These are phyloP conservation scores for Fusarium sp. DNA, from an alignment of 2,329 filamentous ascomycete genomes.

Conservation along the genomic window DNA sequence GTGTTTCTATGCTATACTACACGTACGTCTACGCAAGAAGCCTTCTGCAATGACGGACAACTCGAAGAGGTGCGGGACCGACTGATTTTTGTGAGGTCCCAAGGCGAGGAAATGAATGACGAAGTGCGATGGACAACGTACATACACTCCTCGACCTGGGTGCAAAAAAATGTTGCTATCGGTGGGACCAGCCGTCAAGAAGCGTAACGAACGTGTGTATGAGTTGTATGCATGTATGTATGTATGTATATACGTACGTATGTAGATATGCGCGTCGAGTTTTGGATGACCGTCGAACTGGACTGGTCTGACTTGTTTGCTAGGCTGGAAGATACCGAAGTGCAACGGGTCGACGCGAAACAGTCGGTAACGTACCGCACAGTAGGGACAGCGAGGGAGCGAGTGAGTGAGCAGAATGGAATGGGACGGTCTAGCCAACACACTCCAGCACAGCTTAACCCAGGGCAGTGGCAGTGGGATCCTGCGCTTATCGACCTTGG, in stretches of 20 bases:
- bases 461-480: slow-evolving; percentile 41
- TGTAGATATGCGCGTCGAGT: slow-evolving; percentile 1
- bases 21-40: slow-evolving; percentile 31
- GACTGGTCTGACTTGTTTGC: slow-evolving; percentile 13
- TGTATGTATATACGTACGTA: neutral
- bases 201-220: neutral
- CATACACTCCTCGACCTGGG: slow-evolving; percentile 37
- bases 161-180: slow-evolving; percentile 15
- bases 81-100: slow-evolving; percentile 46
- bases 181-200: slow-evolving; percentile 34
- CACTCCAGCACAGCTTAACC: slow-evolving; percentile 20
- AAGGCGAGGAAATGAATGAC: slow-evolving; percentile 39
- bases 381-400: neutral
- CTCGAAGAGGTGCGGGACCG: slow-evolving; percentile 40
- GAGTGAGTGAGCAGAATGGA: neutral
- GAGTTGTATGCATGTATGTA: neutral
- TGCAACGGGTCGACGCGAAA: slow-evolving; percentile 23
- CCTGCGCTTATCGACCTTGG: slow-evolving; percentile 44
- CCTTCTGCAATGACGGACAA: slow-evolving; percentile 38
- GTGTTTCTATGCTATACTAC: slow-evolving; percentile 12
- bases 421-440: slow-evolving; percentile 17
- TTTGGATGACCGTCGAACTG: slow-evolving; percentile 15
- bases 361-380: slow-evolving; percentile 1
- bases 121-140: slow-evolving; percentile 41
- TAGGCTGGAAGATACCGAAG: slow-evolving; percentile 33